Conservation (phyloP, 1,284 basidiomycete genomes). For the Cryptococcus jaspeensis region DNA sequence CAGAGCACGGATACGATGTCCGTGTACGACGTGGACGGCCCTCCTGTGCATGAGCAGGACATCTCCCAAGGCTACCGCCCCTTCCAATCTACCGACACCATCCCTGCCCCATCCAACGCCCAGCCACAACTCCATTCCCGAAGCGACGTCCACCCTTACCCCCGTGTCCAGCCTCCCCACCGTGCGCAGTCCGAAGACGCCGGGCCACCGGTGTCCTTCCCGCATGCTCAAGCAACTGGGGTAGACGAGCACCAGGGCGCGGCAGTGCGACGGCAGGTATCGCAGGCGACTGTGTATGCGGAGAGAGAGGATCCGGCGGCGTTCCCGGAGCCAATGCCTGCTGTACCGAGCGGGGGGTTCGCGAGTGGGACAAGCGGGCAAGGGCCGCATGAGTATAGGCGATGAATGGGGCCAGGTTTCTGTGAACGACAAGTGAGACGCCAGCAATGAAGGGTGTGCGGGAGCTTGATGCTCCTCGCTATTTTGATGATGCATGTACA, state of each 20-base stretch:
- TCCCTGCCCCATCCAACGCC: neutral
- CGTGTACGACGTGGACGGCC: constrained; percentile 28
- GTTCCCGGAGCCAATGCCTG: constrained; percentile 15
- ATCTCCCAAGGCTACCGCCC: constrained; percentile 14
- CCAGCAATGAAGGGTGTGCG: too few relatives aligned
- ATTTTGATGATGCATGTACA: too few relatives aligned
- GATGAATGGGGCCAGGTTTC: too few relatives aligned
- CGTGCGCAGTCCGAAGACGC: neutral
- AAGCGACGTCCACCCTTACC: neutral
- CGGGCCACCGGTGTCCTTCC: constrained; percentile 4
- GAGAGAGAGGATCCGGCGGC: neutral
- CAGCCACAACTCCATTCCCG: neutral
- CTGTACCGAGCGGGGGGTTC: too few relatives aligned
- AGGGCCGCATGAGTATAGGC: too few relatives aligned
- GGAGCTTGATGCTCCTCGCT: too few relatives aligned
- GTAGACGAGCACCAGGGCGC: neutral
- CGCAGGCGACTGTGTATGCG: constrained; percentile 3
- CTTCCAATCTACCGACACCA: constrained; percentile 1
- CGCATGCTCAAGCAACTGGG: constrained; percentile 14
- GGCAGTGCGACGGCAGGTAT: constrained; percentile 1
- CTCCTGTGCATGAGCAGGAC: constrained; percentile 12
- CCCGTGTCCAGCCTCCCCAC: neutral
- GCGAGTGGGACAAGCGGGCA: too few relatives aligned
- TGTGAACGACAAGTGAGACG: too few relatives aligned
- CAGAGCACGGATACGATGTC: constrained; percentile 28